phyloP scores from a whole-genome alignment of 139 green algal genomes.

The Diplosphaera chodatii region DNA sequence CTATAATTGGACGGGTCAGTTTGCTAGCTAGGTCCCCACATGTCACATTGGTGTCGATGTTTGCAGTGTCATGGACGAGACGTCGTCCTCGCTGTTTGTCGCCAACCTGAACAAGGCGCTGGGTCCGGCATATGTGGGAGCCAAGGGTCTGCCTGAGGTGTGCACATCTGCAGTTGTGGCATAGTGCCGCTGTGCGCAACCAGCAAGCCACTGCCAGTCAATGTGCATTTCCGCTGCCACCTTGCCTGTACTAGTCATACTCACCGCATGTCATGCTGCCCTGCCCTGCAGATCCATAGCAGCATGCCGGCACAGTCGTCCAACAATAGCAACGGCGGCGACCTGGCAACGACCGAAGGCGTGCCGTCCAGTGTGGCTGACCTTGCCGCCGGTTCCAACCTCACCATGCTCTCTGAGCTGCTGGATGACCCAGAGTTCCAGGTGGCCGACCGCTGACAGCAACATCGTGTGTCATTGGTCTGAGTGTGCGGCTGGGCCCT shows the following conservation, averaged over 20 bases:
- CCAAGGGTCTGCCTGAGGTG: not conserved
- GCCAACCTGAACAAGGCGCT: constrained; percentile 33
- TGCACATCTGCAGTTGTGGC: too few relatives aligned
- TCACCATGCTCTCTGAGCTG: constrained; percentile 1
- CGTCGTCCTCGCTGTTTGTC: constrained; percentile 12
- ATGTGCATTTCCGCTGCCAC: too few relatives aligned
- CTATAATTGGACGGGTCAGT: too few relatives aligned
- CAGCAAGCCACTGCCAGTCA: too few relatives aligned
- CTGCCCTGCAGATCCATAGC: not conserved
- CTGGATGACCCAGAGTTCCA: constrained; percentile 3
- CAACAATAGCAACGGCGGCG: not conserved
- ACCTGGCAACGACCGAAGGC: not conserved
- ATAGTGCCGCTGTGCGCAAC: too few relatives aligned
- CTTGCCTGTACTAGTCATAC: too few relatives aligned
- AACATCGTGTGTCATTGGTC: too few relatives aligned
- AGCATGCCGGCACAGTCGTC: not conserved
- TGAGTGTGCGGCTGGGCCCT: too few relatives aligned
- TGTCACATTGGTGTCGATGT: too few relatives aligned
- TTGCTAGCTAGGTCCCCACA: too few relatives aligned
- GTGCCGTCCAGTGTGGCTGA: not conserved
- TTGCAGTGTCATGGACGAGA: constrained; percentile 27
- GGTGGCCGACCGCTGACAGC: too few relatives aligned
- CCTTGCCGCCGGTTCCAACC: not conserved
- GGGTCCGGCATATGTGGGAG: not conserved
- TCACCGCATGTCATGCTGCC: too few relatives aligned